Evolutionary conservation across 352 stramenopile genomes (phyloP).

Genomic region (Nothophytophthora sp.): DNA sequence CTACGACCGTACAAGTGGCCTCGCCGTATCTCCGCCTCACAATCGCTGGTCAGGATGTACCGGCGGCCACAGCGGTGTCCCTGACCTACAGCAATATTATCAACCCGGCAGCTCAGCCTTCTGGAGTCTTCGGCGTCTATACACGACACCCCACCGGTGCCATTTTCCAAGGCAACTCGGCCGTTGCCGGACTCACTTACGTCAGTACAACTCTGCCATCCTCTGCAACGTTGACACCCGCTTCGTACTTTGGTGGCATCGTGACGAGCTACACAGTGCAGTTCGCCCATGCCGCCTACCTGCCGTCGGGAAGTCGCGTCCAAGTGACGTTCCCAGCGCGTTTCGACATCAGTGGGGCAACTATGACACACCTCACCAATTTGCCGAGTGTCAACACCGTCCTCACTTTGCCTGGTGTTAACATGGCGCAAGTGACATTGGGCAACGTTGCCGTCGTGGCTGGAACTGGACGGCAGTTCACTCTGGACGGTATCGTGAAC

Average conservation of each 20-base stretch:
- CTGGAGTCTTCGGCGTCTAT: slow-evolving; percentile 37
- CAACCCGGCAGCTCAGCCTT: slow-evolving; percentile 46
- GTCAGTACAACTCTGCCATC: slow-evolving; percentile 28
- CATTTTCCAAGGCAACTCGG: slow-evolving; percentile 43
- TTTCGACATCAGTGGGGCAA: slow-evolving; percentile 34
- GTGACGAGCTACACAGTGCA: slow-evolving; percentile 35
- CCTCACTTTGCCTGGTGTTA: slow-evolving; percentile 13
- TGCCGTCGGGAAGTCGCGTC: slow-evolving; percentile 37
- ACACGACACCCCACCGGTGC: slow-evolving; percentile 36
- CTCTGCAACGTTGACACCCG: slow-evolving; percentile 34
- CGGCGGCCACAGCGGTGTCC: slow-evolving; percentile 22
- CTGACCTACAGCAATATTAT: slow-evolving; percentile 53
- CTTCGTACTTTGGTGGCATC: slow-evolving; percentile 45
- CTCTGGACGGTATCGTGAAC: slow-evolving; percentile 50
- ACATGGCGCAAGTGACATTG: slow-evolving; percentile 25
- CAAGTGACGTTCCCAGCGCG: slow-evolving; percentile 43
- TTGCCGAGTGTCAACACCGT: slow-evolving; percentile 35
- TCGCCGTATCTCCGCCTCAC: slow-evolving; percentile 39
- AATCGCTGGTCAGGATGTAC: slow-evolving; percentile 30
- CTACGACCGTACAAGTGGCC: slow-evolving; percentile 25
- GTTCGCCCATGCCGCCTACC: slow-evolving; percentile 51
- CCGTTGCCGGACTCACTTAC: slow-evolving; percentile 24
- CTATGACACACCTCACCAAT: slow-evolving; percentile 24
- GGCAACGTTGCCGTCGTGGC: slow-evolving; percentile 29
- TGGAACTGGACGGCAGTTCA: slow-evolving; percentile 42